Percentiles rank a stretch among this genome's conserved stretches.
phyloP scores from a whole-genome alignment of 352 stramenopile species.

The Phytophthora multivora region DNA sequence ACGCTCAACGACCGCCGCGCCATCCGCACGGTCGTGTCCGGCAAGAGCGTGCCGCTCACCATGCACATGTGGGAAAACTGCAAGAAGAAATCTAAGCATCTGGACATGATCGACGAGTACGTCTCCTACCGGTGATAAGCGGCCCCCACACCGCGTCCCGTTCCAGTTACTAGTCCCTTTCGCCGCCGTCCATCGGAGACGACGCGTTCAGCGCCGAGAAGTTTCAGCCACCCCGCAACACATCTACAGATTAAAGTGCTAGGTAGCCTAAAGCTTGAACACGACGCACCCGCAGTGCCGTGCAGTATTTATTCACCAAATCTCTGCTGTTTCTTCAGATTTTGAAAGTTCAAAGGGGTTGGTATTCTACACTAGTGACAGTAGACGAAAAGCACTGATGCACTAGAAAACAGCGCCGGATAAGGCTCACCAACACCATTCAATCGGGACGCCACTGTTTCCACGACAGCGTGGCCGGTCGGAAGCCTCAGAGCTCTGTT shows the following conservation, averaged over 20 bases:
- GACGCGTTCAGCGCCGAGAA: constrained; percentile 17
- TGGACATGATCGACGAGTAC: constrained; percentile 60
- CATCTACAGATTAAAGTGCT: constrained; percentile 5
- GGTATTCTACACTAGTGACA: background rate
- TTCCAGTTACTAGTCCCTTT: constrained; percentile 10
- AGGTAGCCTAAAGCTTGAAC: constrained; percentile 24
- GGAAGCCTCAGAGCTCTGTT: background rate
- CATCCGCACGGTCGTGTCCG: constrained; percentile 41
- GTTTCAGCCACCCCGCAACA: constrained; percentile 11
- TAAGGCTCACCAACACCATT: background rate
- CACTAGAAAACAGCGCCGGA: constrained; percentile 5
- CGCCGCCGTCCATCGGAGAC: constrained; percentile 15
- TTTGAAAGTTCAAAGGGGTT: constrained; percentile 11
- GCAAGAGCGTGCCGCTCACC: constrained; percentile 53
- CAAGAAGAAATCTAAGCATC: constrained; percentile 43
- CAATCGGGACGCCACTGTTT: background rate
- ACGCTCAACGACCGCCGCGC: constrained; percentile 42
- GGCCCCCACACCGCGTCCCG: background rate
- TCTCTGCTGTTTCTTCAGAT: constrained; percentile 9
- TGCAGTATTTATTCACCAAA: constrained; percentile 32
- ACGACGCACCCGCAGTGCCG: constrained; percentile 8
- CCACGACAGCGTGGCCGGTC: too few relatives aligned
- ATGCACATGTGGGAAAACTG: constrained; percentile 51
- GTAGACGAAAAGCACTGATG: too few relatives aligned
- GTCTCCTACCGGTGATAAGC: constrained; percentile 42